Base-by-base conservation (phyloP, 371 early-diverging fungal species). In the Mucor saturninus region DNA sequence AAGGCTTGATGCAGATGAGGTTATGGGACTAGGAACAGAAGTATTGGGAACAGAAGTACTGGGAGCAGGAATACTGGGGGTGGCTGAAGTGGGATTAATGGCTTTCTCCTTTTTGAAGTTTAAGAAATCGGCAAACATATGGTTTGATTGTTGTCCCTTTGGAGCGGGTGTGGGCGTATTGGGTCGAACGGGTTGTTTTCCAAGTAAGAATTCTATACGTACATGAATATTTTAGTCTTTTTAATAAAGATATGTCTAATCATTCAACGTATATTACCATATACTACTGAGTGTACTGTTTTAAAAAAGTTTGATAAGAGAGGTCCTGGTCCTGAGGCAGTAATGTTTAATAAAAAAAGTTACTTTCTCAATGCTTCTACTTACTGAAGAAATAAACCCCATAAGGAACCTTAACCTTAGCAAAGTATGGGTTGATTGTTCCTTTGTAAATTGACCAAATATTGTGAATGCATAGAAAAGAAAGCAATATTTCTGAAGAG, bases 311-410 rank as follows among this genome's bases (percentile, higher is more conserved):
- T 35, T 39, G 30, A 40, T 30, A n/a, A 26, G 3, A 63, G 10
- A 51, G 63, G 63, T 1, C 63, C 56, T 56, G 56, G 21, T 32
- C 9, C 63, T 63, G 38, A 6, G 31, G 6, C 14, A 30, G 10
- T 6, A 4, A 29, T 37, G 39, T 21, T 50, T 39, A 21, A n/a
- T 35, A 38, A 13, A 46, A 10, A 13, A 13, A 7, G 21, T 21
- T 21, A 21, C 21, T 15, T 46, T 51, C 29, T 15, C 14, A 7
- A 13, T 32, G 9, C 8, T n/a, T 26, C 8, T 21, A 48, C 13
- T 56, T 63, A 55, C 56, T 42, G n/a, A 63, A 56, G 0, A 40
- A 11, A n/a, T 56, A 50, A 6, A 56, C n/a, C 13, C 21, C 7
- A 28, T 26, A 42, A 50, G 63, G 43, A 15, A 49, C 13, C 14